A percentile compares a stretch with the other conserved stretches of the same genome.
Conservation (phyloP, 305 asterid genomes). For the Andrographis paniculata region DNA sequence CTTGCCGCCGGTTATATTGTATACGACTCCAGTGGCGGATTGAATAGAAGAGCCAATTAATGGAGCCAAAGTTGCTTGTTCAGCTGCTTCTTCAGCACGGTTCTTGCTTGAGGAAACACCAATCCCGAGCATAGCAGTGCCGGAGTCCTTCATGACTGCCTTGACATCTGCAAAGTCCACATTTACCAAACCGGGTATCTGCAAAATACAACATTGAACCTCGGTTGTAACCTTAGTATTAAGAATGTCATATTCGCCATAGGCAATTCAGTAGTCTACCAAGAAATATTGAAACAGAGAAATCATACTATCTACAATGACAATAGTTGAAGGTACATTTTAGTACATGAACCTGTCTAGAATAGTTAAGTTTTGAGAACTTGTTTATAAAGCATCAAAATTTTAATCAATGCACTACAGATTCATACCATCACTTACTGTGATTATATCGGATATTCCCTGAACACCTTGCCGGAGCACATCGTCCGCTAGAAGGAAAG, state of each 20-base stretch:
- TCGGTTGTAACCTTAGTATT: too few species aligned
- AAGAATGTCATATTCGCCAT: too few species aligned
- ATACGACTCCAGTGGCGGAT: slow-evolving; percentile 88
- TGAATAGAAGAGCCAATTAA: slow-evolving; percentile 78
- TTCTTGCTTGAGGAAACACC: slow-evolving; percentile 96
- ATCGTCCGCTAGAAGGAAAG: slow-evolving; percentile 95
- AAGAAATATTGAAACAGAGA: too few species aligned
- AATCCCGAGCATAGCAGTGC: slow-evolving; percentile 97
- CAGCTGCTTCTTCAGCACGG: slow-evolving; percentile 98
- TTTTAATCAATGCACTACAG: neutral
- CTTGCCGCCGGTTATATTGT: slow-evolving; percentile 96
- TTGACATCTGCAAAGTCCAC: slow-evolving; percentile 97
- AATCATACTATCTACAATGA: too few species aligned
- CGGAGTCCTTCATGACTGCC: slow-evolving; percentile 96
- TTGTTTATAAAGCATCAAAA: too few species aligned
- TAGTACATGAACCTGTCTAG: too few species aligned
- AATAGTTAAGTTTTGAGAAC: too few species aligned
- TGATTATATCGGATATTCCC: slow-evolving; percentile 94
- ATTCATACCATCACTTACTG: slow-evolving; percentile 40
- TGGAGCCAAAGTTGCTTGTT: slow-evolving; percentile 89
- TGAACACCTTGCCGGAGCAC: slow-evolving; percentile 96
- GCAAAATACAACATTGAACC: slow-evolving; percentile 21
- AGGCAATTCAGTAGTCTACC: too few species aligned
- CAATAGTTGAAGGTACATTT: too few species aligned
- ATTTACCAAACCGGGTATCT: slow-evolving; percentile 95